Conservation (phyloP, 1,284 basidiomycete genomes). For the Austropuccinia psidii region DNA sequence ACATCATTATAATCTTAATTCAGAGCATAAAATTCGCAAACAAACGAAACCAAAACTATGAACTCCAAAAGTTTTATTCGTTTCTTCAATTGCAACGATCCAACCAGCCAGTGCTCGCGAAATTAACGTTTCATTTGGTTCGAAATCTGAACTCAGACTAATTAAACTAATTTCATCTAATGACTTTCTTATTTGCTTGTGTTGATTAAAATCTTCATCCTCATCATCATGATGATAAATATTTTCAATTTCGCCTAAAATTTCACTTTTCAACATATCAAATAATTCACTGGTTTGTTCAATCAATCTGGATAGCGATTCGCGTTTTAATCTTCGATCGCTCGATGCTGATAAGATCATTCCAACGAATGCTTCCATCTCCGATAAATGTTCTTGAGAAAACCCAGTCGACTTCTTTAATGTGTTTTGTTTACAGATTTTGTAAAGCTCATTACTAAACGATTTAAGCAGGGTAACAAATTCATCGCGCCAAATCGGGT, state of each 20-base stretch:
- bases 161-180: constrained; percentile 4
- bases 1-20: constrained; percentile 10
- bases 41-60: constrained; percentile 19
- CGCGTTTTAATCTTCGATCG: constrained; percentile 19
- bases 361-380: constrained; percentile 19
- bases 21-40: constrained; percentile 27
- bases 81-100: background rate
- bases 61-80: background rate
- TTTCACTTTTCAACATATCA: constrained; percentile 13
- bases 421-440: constrained; percentile 23
- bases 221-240: constrained; percentile 21
- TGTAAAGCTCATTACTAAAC: constrained; percentile 17
- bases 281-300: constrained; percentile 25
- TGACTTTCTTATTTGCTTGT: no score
- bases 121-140: constrained; percentile 17
- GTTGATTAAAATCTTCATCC: no score
- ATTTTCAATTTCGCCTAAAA: constrained; percentile 16
- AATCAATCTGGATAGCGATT: background rate
- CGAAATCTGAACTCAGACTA: background rate
- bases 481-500: constrained; percentile 10
- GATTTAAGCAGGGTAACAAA: background rate
- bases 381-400: background rate
- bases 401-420: constrained; percentile 6
- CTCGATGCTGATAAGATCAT: background rate
- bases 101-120: constrained; percentile 16